These are phyloP conservation scores for Boletus rufocinnamomeus DNA, from an alignment of 768 basidiomycete species.

Conservation along the genomic window DNA sequence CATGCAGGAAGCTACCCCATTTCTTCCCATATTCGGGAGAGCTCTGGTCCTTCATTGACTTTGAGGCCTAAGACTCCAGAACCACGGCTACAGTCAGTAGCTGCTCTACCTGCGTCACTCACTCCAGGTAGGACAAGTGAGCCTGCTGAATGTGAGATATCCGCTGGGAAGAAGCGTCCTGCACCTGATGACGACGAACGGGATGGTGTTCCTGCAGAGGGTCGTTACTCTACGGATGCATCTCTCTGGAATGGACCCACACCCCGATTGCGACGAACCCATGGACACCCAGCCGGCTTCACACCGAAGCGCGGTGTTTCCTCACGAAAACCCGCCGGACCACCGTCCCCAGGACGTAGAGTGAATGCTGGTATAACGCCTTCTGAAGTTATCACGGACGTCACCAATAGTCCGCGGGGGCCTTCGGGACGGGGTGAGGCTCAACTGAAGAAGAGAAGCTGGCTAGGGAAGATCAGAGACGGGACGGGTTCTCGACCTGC, in stretches of 20 bases:
- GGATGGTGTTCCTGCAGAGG: conserved; percentile 62
- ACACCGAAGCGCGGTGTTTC: conserved; percentile 64
- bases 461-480: conserved; percentile 72
- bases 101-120: conserved; percentile 38
- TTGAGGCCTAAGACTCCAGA: conserved; percentile 59
- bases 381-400: conserved; percentile 48
- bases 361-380: conserved; percentile 42
- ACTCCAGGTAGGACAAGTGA: conserved; percentile 47
- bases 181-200: conserved; percentile 78
- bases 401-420: conserved; percentile 65
- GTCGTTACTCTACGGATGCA: conserved; percentile 50
- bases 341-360: conserved; percentile 53
- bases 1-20: not conserved
- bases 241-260: conserved; percentile 44
- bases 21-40: conserved; percentile 26
- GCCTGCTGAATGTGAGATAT: conserved; percentile 37
- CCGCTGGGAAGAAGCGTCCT: conserved; percentile 66
- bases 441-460: conserved; percentile 55
- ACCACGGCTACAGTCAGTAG: conserved; percentile 20
- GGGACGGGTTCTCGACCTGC: conserved; percentile 25
- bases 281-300: conserved; percentile 64
- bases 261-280: conserved; percentile 63
- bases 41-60: conserved; percentile 47
- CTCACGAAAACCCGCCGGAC: conserved; percentile 32
- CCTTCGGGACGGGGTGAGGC: conserved; percentile 25